Evolutionary conservation across 352 stramenopile species (phyloP).

Genomic region (Phytophthora litchii): DNA sequence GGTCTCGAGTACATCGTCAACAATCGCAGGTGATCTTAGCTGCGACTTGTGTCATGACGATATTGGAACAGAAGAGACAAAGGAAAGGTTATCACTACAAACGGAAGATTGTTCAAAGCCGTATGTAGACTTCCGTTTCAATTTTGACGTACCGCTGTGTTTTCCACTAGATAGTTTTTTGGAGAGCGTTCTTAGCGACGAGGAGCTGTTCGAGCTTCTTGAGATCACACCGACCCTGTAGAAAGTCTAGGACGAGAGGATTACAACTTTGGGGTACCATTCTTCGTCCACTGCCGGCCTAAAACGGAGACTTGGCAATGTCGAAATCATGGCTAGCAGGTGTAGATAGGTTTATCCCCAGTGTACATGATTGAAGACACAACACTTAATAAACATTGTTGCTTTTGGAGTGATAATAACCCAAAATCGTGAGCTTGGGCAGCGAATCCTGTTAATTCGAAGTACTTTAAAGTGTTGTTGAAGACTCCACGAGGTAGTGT

Average conservation of each 20-base stretch:
- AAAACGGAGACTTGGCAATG: too few relatives aligned
- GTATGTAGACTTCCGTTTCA: neutral
- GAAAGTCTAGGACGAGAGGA: neutral
- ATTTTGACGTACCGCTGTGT: slow-evolving; percentile 2
- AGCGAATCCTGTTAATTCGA: too few relatives aligned
- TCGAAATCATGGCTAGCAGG: too few relatives aligned
- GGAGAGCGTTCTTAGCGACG: slow-evolving; percentile 7
- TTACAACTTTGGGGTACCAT: too few relatives aligned
- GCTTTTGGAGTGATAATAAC: too few relatives aligned
- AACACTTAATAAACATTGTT: too few relatives aligned
- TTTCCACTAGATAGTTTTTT: slow-evolving; percentile 8
- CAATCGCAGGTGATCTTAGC: slow-evolving; percentile 1
- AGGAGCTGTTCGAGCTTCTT: slow-evolving; percentile 9
- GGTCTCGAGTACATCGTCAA: neutral
- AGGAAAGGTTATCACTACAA: neutral
- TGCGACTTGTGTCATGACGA: neutral
- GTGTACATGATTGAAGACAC: too few relatives aligned
- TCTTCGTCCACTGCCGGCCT: too few relatives aligned
- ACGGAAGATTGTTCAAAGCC: neutral
- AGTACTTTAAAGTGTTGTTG: too few relatives aligned
- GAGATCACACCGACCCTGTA: neutral
- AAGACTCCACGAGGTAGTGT: too few relatives aligned
- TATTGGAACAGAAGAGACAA: neutral
- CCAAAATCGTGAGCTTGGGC: too few relatives aligned
- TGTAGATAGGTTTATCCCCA: too few relatives aligned